Conservation (phyloP, 768 basidiomycete species). For the Plicaturopsis crispa region DNA sequence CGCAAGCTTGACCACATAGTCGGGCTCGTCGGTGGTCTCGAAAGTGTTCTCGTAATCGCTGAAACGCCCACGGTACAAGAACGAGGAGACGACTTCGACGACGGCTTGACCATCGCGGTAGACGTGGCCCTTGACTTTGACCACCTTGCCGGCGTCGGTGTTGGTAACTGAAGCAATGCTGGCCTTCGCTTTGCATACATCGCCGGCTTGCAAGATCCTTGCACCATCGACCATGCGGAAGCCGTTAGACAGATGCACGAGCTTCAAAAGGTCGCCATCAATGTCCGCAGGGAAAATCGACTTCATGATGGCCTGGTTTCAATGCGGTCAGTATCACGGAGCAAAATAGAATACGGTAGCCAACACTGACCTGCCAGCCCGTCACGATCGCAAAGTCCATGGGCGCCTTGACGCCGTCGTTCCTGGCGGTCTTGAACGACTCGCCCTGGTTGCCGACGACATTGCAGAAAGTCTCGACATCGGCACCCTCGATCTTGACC, state of each 20-base stretch:
- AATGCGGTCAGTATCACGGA: background rate
- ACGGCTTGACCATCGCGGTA: slow-evolving; percentile 71
- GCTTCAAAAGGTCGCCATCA: slow-evolving; percentile 90
- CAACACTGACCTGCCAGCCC: slow-evolving; percentile 91
- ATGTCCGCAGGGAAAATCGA: slow-evolving; percentile 90
- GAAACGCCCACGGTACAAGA: slow-evolving; percentile 96
- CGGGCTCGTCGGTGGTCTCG: slow-evolving; percentile 83
- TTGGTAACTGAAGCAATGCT: slow-evolving; percentile 86
- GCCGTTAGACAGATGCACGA: slow-evolving; percentile 95
- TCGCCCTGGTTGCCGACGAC: slow-evolving; percentile 93
- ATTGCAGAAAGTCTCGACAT: slow-evolving; percentile 84
- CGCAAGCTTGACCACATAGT: slow-evolving; percentile 71
- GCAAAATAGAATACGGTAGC: background rate
- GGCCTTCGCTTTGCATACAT: slow-evolving; percentile 86
- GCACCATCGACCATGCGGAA: slow-evolving; percentile 85
- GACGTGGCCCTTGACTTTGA: slow-evolving; percentile 83
- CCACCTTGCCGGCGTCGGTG: slow-evolving; percentile 86
- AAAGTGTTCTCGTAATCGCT: slow-evolving; percentile 94
- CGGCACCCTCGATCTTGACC: slow-evolving; percentile 67
- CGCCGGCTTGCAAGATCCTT: slow-evolving; percentile 71
- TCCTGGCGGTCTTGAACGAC: slow-evolving; percentile 76
- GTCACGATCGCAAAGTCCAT: slow-evolving; percentile 99
- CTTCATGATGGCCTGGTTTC: slow-evolving; percentile 89
- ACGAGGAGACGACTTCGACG: slow-evolving; percentile 90
- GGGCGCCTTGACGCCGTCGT: slow-evolving; percentile 68